phyloP scores from a whole-genome alignment of 2,329 filamentous ascomycete genomes.

The Verticillium longisporum region DNA sequence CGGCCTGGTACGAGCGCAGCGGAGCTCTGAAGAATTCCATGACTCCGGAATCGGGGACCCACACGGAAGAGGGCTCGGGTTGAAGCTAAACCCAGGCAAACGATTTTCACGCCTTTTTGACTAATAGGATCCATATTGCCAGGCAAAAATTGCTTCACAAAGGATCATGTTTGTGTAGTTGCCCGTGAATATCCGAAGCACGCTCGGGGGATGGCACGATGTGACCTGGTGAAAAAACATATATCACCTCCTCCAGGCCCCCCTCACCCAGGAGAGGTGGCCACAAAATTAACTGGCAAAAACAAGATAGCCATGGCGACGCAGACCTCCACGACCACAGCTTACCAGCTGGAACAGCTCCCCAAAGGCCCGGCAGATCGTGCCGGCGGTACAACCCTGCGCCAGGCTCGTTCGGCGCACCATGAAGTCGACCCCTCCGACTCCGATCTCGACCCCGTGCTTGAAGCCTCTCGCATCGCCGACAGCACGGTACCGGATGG shows the following conservation, averaged over 20 bases:
- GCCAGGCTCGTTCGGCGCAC: not conserved
- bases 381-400: not conserved
- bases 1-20: not conserved
- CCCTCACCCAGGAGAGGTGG: not conserved
- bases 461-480: constrained; percentile 35
- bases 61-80: not conserved
- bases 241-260: not conserved
- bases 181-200: not conserved
- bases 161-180: not conserved
- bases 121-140: not conserved
- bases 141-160: not conserved
- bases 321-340: not conserved
- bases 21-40: not conserved
- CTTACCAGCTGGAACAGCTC: not conserved
- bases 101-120: not conserved
- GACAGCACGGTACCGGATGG: constrained; percentile 44
- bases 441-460: constrained; percentile 11
- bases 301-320: not conserved
- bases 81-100: not conserved
- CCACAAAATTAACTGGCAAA: not conserved
- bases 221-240: not conserved
- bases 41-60: not conserved
- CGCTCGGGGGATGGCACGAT: not conserved
- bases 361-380: not conserved
- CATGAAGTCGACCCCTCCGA: not conserved